Percentiles rank a stretch among this genome's conserved stretches.
Conservation (phyloP, 2,329 filamentous ascomycete species). For the Coleophoma cylindrospora region DNA sequence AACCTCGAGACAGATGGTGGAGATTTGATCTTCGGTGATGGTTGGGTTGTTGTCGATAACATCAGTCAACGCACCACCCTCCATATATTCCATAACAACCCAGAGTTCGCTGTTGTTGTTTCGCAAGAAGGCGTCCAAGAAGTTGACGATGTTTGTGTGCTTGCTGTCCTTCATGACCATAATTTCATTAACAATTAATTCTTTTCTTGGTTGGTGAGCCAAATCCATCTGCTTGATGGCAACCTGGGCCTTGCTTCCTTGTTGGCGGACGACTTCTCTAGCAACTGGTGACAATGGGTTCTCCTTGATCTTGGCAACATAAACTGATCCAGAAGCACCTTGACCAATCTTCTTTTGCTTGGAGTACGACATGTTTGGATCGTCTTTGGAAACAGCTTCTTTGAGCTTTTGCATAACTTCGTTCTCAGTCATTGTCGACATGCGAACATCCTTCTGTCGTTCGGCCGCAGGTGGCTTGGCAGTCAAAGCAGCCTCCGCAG, state of each 20-base stretch:
- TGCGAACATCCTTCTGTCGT: constrained; percentile 87
- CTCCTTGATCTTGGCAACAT: constrained; percentile 93
- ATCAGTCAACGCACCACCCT: constrained; percentile 94
- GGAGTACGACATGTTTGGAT: constrained; percentile 90
- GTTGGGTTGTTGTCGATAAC: constrained; percentile 96
- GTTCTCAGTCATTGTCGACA: constrained; percentile 96
- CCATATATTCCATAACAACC: constrained; percentile 99
- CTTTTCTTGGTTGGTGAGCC: constrained; percentile 92
- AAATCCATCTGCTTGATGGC: constrained; percentile 99
- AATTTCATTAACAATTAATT: constrained; percentile 98
- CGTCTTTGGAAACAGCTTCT: constrained; percentile 92
- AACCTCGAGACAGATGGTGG: constrained; percentile 95
- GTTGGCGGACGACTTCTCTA: constrained; percentile 69
- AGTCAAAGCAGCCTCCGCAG: constrained; percentile 83
- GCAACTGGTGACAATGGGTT: constrained; percentile 77
- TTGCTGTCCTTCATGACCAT: constrained; percentile 99
- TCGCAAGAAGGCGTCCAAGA: constrained; percentile 91
- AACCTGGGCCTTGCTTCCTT: constrained; percentile 81
- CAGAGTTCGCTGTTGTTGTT: constrained; percentile 95
- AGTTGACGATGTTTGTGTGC: constrained; percentile 98
- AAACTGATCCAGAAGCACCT: constrained; percentile 95
- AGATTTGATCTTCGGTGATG: constrained; percentile 95
- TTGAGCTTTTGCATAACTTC: constrained; percentile 96
- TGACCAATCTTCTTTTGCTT: constrained; percentile 99
- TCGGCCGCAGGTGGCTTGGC: constrained; percentile 70